Evolutionary conservation across 2,329 filamentous ascomycete species (phyloP), one percentile per base, ranked within the genome.

Genomic region (Beauveria rudraprayagi): DNA sequence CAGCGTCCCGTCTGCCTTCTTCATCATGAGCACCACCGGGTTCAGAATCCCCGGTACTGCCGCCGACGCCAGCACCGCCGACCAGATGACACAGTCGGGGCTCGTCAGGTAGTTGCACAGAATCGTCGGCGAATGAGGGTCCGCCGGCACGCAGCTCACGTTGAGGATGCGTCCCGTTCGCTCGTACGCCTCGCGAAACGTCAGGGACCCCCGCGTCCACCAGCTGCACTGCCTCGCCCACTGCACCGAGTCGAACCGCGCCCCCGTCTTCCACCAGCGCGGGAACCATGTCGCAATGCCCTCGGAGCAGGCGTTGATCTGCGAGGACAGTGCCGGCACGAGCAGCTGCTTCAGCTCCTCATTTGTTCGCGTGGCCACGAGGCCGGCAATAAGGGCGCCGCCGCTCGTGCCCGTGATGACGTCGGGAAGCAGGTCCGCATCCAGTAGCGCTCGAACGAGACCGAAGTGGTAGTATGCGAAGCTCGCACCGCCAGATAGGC

Each of bases 401-500:
- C 94, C 94, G 63, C 92, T 97, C 2, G 94, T 99, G 11, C 94
- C 94, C 0, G 94, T 97, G 65, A 99, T 96, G 66, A 99, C 93
- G 65, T 95, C 89, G 0, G 94, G 94, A 1, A 99, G 77, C 1
- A 96, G 80, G 62, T 89, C 84, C 14, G 91, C 90, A 68, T 97
- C 94, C 6, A 97, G 79, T 5, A 97, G 80, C 9, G 92, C 93
- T 72, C 91, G 93, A 55, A 94, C 84, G 10, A 99, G 90, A 11
- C 94, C 94, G 65, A 97, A 91, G 72, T 99, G 94, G 72, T 97
- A 97, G 72, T 96, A 97, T 5, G 94, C 92, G 74, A 99, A 97
- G 0, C 90, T 90, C 3, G 93, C 94, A 0, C 94, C 94, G 2
- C 94, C 94, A 5, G 92, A 97, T 1, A 99, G 78, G 70, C 93